phyloP scores from a whole-genome alignment of 73 alveolate genomes.

The Diophrys sp. region DNA sequence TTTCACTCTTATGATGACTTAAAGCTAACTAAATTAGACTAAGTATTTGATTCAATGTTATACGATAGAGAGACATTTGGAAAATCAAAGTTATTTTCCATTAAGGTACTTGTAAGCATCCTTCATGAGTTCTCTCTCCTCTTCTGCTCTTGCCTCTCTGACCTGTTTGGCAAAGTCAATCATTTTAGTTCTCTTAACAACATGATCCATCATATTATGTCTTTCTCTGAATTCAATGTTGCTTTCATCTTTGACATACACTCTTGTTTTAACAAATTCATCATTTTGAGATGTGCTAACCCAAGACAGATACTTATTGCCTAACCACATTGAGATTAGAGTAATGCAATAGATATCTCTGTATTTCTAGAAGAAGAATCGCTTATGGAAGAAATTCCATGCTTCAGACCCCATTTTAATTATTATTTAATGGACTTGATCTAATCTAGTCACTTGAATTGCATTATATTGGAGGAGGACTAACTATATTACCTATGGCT shows the following conservation, averaged over 20 bases:
- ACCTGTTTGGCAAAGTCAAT: constrained; percentile 7
- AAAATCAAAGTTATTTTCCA: too few species aligned
- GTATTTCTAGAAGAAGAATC: constrained; percentile 30
- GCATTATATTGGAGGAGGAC: constrained; percentile 40
- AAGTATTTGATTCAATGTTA: constrained; percentile 29
- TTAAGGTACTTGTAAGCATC: constrained; percentile 55
- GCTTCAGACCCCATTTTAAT: not conserved
- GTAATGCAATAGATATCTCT: constrained; percentile 22
- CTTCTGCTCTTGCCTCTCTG: constrained; percentile 23
- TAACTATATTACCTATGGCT: constrained; percentile 31
- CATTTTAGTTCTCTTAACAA: constrained; percentile 24
- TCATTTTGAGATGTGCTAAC: not conserved
- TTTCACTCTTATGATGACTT: constrained; percentile 19
- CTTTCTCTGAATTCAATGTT: constrained; percentile 34
- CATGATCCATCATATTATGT: constrained; percentile 35
- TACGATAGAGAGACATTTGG: constrained; percentile 38
- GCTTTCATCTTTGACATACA: constrained; percentile 43
- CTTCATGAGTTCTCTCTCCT: constrained; percentile 49
- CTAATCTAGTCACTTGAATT: constrained; percentile 21
- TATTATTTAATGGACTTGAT: too few species aligned
- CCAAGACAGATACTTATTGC: not conserved
- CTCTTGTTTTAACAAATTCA: constrained; percentile 18
- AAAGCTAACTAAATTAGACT: constrained; percentile 28
- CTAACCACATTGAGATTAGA: constrained; percentile 1
- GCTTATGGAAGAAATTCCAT: constrained; percentile 20